Evolutionary conservation across 2,329 filamentous ascomycete species (phyloP).

Genomic region (Ceratocystis variospora): DNA sequence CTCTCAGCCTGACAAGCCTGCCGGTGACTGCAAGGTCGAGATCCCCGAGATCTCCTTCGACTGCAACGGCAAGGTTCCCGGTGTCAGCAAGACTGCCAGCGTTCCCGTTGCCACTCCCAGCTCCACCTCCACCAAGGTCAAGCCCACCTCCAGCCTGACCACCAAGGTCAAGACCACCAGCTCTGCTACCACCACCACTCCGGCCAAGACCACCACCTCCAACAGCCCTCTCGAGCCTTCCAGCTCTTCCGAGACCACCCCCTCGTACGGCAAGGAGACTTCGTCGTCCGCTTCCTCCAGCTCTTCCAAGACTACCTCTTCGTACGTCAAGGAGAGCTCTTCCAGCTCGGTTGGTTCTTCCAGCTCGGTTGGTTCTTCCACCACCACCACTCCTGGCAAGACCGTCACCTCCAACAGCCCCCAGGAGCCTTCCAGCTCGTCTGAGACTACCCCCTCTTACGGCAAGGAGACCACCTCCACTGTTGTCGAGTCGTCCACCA

Average conservation of each 20-base stretch:
- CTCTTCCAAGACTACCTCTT: constrained; percentile 21
- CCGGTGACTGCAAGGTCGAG: constrained; percentile 53
- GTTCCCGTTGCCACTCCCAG: constrained; percentile 14
- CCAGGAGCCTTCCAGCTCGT: constrained; percentile 18
- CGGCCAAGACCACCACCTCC: constrained; percentile 19
- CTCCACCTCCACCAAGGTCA: constrained; percentile 21
- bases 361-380: neutral
- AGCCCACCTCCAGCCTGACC: constrained; percentile 19
- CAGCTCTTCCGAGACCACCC: constrained; percentile 15
- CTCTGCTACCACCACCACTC: neutral
- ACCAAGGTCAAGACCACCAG: constrained; percentile 16
- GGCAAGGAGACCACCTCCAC: constrained; percentile 20
- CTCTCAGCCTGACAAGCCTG: constrained; percentile 41
- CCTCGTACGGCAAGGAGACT: constrained; percentile 15
- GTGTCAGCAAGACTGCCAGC: constrained; percentile 10
- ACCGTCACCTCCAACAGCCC: constrained; percentile 16
- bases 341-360: too few species aligned
- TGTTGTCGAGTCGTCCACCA: constrained; percentile 23
- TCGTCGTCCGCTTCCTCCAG: constrained; percentile 22
- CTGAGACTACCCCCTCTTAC: constrained; percentile 3
- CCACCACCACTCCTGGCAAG: neutral
- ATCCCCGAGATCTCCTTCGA: constrained; percentile 65
- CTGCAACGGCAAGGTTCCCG: constrained; percentile 34
- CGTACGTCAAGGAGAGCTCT: too few species aligned
- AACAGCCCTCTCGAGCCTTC: constrained; percentile 22